Conservation (phyloP, 345 rosid species). For the Pelargonium nanum region DNA sequence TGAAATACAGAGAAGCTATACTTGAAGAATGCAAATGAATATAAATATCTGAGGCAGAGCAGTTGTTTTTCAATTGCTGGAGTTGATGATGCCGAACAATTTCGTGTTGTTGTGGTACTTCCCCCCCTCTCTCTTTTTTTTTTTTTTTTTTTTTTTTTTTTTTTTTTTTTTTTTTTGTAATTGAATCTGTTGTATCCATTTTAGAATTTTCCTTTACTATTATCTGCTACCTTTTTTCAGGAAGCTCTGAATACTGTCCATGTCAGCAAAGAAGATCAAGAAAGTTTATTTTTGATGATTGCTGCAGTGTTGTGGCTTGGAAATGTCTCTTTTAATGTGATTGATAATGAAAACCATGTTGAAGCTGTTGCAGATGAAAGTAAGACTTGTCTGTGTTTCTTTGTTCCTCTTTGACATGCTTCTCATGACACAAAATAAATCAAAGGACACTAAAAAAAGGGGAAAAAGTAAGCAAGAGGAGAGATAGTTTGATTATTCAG, state of each 20-base stretch:
- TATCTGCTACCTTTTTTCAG: conserved; percentile 26
- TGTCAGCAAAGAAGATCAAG: conserved; percentile 92
- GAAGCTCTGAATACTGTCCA: conserved; percentile 96
- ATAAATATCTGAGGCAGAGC: conserved; percentile 83
- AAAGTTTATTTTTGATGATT: conserved; percentile 88
- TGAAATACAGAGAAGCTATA: conserved; percentile 61
- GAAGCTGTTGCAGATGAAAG: conserved; percentile 80
- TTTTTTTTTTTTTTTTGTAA: too few relatives aligned
- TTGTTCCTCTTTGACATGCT: background rate
- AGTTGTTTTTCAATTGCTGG: conserved; percentile 62
- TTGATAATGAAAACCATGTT: conserved; percentile 94
- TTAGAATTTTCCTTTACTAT: background rate
- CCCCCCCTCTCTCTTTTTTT: too few relatives aligned
- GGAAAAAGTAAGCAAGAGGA: background rate
- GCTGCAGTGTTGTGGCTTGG: conserved; percentile 96
- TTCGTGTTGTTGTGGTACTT: conserved; percentile 54
- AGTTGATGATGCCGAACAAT: conserved; percentile 77
- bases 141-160: conserved; percentile 7
- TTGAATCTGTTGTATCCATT: too few relatives aligned
- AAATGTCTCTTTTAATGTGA: conserved; percentile 59
- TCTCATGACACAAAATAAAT: too few relatives aligned
- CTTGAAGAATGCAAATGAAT: conserved; percentile 66
- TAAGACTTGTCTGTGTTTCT: conserved; percentile 19
- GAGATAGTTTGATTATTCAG: background rate
- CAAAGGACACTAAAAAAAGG: background rate